These are phyloP conservation scores for Centaurea solstitialis DNA, from an alignment of 129 eudicot genomes.

Conservation along the genomic window DNA sequence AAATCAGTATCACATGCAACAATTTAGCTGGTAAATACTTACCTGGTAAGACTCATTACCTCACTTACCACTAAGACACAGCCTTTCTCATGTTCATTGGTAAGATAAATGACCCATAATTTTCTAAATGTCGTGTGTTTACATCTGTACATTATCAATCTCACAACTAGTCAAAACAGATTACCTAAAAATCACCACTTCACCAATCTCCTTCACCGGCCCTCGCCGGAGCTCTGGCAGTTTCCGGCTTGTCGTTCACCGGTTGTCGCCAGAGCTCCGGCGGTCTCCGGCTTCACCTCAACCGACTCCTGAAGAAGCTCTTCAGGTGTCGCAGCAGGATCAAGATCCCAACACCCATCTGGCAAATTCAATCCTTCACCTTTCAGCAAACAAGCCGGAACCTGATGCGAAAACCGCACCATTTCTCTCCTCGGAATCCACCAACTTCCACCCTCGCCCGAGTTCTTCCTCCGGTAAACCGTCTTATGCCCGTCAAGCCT, in stretches of 20 bases:
- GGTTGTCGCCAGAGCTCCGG: no score
- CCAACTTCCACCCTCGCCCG: constrained; percentile 34
- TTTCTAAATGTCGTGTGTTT: constrained; percentile 31
- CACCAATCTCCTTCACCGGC: constrained; percentile 1
- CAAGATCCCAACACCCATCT: constrained; percentile 88
- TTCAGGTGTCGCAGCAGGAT: constrained; percentile 87
- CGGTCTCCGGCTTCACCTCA: constrained; percentile 9
- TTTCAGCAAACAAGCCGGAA: constrained; percentile 64
- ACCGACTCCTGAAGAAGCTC: constrained; percentile 58
- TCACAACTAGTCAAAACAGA: constrained; percentile 39
- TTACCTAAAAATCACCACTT: background rate
- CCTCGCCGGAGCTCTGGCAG: background rate
- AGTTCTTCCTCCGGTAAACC: constrained; percentile 53
- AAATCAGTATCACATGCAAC: no score
- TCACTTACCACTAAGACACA: no score
- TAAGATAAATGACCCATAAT: background rate
- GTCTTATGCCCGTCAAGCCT: constrained; percentile 74
- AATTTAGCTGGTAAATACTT: no score
- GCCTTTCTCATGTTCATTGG: no score
- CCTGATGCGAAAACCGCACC: constrained; percentile 88
- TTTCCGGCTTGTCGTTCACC: no score
- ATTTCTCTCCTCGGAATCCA: constrained; percentile 88
- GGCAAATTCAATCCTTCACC: constrained; percentile 56
- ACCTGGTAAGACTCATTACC: no score
- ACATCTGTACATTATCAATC: constrained; percentile 57